These are phyloP conservation scores for Penicillium flavigenum DNA, from an alignment of 495 filamentous ascomycete species.

Conservation along the genomic window DNA sequence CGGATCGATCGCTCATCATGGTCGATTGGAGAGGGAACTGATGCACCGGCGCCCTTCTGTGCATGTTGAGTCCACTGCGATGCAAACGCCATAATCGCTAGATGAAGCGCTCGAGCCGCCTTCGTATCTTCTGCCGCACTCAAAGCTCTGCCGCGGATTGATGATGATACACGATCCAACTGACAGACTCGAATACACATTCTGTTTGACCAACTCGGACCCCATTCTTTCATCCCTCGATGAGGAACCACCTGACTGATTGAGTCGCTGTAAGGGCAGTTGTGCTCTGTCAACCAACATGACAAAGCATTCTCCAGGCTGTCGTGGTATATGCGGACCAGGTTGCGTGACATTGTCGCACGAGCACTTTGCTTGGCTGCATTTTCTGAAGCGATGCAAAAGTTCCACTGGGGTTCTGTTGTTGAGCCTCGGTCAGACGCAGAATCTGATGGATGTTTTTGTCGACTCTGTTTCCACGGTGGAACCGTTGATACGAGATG, in stretches of 20 bases:
- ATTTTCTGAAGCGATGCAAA: slow-evolving; percentile 20
- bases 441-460: neutral
- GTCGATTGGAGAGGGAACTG: slow-evolving; percentile 11
- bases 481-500: neutral
- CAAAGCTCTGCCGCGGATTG: slow-evolving; percentile 31
- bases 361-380: slow-evolving; percentile 26
- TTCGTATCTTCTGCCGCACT: slow-evolving; percentile 36
- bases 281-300: slow-evolving; percentile 50
- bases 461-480: neutral
- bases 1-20: slow-evolving; percentile 38
- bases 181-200: slow-evolving; percentile 45
- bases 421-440: slow-evolving; percentile 1
- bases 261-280: slow-evolving; percentile 41
- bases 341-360: slow-evolving; percentile 32
- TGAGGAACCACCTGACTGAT: slow-evolving; percentile 4
- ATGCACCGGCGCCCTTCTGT: slow-evolving; percentile 15
- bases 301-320: slow-evolving; percentile 48
- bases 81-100: slow-evolving; percentile 48
- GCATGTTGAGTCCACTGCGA: slow-evolving; percentile 45
- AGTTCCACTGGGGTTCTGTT: neutral
- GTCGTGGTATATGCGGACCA: slow-evolving; percentile 50
- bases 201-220: slow-evolving; percentile 43
- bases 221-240: slow-evolving; percentile 31
- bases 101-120: slow-evolving; percentile 39
- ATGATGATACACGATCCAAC: slow-evolving; percentile 36